Percentiles rank a stretch among this genome's conserved stretches.
These are phyloP conservation scores for Tagetes patula DNA, from an alignment of 129 eudicot species.

Conservation along the genomic window DNA sequence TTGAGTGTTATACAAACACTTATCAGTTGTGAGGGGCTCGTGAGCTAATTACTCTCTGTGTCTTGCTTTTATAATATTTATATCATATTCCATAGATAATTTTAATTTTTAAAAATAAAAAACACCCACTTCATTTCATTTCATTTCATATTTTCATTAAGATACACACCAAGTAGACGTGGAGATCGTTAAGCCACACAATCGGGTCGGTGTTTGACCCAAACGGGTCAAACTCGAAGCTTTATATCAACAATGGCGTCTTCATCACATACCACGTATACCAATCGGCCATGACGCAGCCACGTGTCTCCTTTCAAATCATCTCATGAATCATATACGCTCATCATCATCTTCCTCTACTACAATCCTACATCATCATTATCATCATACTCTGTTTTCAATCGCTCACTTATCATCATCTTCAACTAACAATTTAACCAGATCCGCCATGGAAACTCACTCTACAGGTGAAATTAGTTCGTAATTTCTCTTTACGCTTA, in stretches of 20 bases:
- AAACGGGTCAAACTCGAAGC: constrained; percentile 17
- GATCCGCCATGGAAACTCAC: constrained; percentile 30
- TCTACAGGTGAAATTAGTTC: constrained; percentile 29
- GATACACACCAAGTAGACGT: neutral
- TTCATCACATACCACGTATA: neutral
- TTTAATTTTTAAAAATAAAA: too few relatives aligned
- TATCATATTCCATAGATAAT: too few relatives aligned
- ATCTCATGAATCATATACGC: constrained; percentile 26
- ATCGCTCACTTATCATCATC: constrained; percentile 9
- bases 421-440: neutral
- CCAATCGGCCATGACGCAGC: constrained; percentile 18
- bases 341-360: constrained; percentile 27
- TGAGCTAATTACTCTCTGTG: too few relatives aligned
- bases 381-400: neutral
- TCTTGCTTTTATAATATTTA: too few relatives aligned
- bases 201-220: constrained; percentile 6
- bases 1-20: too few relatives aligned
- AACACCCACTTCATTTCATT: too few relatives aligned
- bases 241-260: constrained; percentile 10
- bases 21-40: too few relatives aligned
- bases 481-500: neutral
- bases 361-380: constrained; percentile 11
- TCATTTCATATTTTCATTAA: too few relatives aligned
- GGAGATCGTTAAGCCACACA: constrained; percentile 9
- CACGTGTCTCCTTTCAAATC: constrained; percentile 26